Base-by-base conservation (phyloP, 345 rosid species). In the Excoecaria cochinchinensis region DNA sequence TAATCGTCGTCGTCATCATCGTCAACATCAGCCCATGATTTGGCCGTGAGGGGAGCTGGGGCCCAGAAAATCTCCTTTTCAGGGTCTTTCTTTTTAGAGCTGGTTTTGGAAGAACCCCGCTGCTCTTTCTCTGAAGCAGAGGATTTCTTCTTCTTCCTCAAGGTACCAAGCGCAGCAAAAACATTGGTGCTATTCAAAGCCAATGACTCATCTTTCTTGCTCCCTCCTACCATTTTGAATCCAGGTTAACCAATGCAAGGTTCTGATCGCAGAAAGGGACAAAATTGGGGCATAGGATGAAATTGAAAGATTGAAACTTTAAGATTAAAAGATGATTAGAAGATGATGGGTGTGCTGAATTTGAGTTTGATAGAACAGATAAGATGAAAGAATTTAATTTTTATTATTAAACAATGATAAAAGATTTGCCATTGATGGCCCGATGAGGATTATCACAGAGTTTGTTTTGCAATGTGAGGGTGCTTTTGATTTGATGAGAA, bases 101-200 rank as follows among this genome's bases (percentile, higher is more conserved):
- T 39, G 69, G 75, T 74, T 8, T 82, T 77, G 5, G 22, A 42
- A 1, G 85, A 76, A 1, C 74, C 75, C 56, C 50, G 48, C 13
- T 82, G 86, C 67, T 78, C 78, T 9, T 60, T 78, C 15, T 59
- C 63, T 1, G 38, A 56, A 11, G 60, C 60, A n/a, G 70, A 46
- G 2, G 85, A 81, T 73, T 86, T 88, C 87, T 86, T 87, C 85
- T 87, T 88, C 89, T 86, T 88, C 82, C 71, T 83, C 74, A 83
- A 72, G 39, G 72, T 79, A 31, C 79, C 87, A 4, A 88, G 83
- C n/a, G 88, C 87, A 15, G 89, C 86, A 52, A 86, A 88, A 31
- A 85, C 88, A 71, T 86, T 86, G 51, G 76, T 82, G 80, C 73
- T 88, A 84, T 81, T 88, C 38, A 59, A 24, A 4, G 12, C 38